Evolutionary conservation across 2,329 filamentous ascomycete species (phyloP).

Genomic region (Lasiodiplodia gonubiensis): DNA sequence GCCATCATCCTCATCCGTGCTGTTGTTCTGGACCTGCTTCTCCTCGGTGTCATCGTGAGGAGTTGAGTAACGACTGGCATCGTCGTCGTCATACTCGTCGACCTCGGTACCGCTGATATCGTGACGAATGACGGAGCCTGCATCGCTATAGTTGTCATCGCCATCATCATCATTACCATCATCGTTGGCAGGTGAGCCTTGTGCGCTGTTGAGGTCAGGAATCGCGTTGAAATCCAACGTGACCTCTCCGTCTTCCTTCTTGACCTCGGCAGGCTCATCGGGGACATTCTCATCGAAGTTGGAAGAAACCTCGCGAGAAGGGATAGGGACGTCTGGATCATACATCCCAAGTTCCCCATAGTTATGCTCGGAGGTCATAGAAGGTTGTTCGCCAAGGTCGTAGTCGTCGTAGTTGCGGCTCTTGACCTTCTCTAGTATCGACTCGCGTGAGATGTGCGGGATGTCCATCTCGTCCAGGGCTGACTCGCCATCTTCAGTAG

Average conservation of each 20-base stretch:
- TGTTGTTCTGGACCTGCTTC: slow-evolving; percentile 42
- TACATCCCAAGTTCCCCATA: slow-evolving; percentile 61
- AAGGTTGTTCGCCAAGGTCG: slow-evolving; percentile 43
- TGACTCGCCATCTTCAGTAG: slow-evolving; percentile 44
- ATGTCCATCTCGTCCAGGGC: slow-evolving; percentile 63
- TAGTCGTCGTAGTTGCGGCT: slow-evolving; percentile 61
- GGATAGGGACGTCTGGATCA: slow-evolving; percentile 89
- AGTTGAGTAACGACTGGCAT: slow-evolving; percentile 63
- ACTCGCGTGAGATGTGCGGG: slow-evolving; percentile 88
- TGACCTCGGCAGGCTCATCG: slow-evolving; percentile 69
- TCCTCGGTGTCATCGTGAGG: slow-evolving; percentile 36
- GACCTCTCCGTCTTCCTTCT: slow-evolving; percentile 57
- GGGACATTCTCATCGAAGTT: slow-evolving; percentile 64
- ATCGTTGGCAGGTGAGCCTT: slow-evolving; percentile 48
- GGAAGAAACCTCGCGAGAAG: slow-evolving; percentile 75
- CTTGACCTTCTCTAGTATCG: slow-evolving; percentile 87
- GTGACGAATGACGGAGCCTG: slow-evolving; percentile 63
- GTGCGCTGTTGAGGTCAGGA: slow-evolving; percentile 67
- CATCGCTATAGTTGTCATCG: slow-evolving; percentile 41
- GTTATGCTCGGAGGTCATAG: slow-evolving; percentile 61
- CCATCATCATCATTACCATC: slow-evolving; percentile 43
- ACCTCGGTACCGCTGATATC: slow-evolving; percentile 40
- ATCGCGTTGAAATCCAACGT: slow-evolving; percentile 63
- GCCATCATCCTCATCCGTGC: slow-evolving; percentile 48
- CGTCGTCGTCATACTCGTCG: slow-evolving; percentile 57